phyloP scores from a whole-genome alignment of 495 filamentous ascomycete genomes.

The Aspergillus incahuasiensis region DNA sequence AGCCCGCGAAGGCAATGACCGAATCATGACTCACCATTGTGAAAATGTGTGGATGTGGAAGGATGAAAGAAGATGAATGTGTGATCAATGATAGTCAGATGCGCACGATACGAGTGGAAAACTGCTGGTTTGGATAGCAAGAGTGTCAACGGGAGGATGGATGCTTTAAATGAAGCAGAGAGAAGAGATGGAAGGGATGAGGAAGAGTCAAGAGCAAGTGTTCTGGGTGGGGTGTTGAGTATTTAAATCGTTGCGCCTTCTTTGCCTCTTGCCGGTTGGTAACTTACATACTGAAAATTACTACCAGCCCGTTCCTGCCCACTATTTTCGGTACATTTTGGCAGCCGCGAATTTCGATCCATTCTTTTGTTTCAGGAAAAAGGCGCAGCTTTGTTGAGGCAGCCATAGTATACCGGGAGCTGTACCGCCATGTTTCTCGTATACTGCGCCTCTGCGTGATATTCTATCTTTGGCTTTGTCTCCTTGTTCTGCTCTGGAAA shows the following conservation, averaged over 20 bases:
- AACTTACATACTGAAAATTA: conserved; percentile 17
- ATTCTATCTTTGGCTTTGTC: background rate
- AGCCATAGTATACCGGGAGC: conserved; percentile 18
- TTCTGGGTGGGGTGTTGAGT: conserved; percentile 17
- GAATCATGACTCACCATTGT: conserved; percentile 12
- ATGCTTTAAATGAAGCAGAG: conserved; percentile 11
- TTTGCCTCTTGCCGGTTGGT: conserved; percentile 8
- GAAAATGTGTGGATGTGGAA: conserved; percentile 9
- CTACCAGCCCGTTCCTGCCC: conserved; percentile 7
- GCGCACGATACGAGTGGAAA: conserved; percentile 13
- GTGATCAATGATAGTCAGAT: conserved; percentile 10
- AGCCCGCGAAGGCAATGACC: background rate
- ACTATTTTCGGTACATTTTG: background rate
- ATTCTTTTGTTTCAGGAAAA: conserved; percentile 9
- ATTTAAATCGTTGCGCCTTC: conserved; percentile 8
- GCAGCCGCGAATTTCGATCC: background rate
- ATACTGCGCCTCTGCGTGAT: background rate
- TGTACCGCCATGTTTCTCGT: conserved; percentile 15
- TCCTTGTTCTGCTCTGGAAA: background rate
- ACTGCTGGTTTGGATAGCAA: conserved; percentile 1
- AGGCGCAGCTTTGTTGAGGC: conserved; percentile 10
- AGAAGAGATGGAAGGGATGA: conserved; percentile 9
- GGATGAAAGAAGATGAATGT: background rate
- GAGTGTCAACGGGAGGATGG: conserved; percentile 8
- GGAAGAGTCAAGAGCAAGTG: conserved; percentile 13